Base-by-base conservation (phyloP, 2,329 filamentous ascomycete genomes). In the Rugonectria rugulosa region DNA sequence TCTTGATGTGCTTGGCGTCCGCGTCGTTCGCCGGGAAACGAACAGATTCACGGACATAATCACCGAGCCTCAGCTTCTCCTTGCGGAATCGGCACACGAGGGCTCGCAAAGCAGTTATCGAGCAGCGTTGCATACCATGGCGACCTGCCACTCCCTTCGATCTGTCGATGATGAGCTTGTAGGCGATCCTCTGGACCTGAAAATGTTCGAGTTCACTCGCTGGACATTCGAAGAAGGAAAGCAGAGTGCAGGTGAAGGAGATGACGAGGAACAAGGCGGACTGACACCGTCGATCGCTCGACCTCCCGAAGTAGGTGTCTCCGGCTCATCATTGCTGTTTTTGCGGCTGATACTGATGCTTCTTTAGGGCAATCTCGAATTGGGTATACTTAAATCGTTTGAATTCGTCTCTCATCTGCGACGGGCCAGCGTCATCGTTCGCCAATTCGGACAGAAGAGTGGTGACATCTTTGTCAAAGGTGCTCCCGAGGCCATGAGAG, bases 201-300 rank as follows among this genome's bases (percentile, higher is more conserved):
- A 98, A 72, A 99, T 99, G 95, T 99, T 99, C 70, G 89, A 97
- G 62, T 99, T 97, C 65, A 98, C 95, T 0, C 84, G 85, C 6
- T 99, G 95, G 95, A 84, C 86, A 4, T 99, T 91, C 65, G 90
- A 97, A 71, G 95, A 99, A 77, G 92, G 92, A 2, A 87, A 87
- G 40, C 88, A 93, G 63, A 82, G 82, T 47, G 75, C 81, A 20
- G 83, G 81, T 23, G 85, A 85, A 47, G 81, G 81, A 36, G 86
- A 90, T 44, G 88, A 91, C 17, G 91, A 94, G 41, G 89, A 93
- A 54, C 88, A 88, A 66, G 80, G 83, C 4, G 87, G 88, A 7
- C 81, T 97, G 31, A 88, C 89, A 1, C 95, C 94, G n/a, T 94
- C 95, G 2, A 87, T 97, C 57, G 94, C 94, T 20, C 84, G 90